phyloP scores from a whole-genome alignment of 2,329 filamentous ascomycete species.

The Beauveria sp. region DNA sequence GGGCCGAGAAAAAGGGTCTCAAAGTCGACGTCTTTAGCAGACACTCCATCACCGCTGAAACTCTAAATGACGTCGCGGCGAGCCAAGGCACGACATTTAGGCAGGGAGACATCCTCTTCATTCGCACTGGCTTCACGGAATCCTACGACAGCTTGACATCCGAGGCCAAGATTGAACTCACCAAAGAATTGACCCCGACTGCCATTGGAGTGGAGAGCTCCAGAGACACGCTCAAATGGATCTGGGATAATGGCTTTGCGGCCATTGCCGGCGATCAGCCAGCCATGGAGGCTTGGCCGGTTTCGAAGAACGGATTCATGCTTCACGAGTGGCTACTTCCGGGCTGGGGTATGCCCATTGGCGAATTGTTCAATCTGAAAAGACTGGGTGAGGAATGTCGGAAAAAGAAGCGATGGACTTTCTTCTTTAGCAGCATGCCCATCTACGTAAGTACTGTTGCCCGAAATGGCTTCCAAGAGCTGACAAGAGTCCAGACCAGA shows the following conservation, averaged over 20 bases:
- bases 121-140: conserved; percentile 44
- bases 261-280: conserved; percentile 51
- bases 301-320: conserved; percentile 23
- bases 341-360: conserved; percentile 45
- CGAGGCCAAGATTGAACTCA: conserved; percentile 29
- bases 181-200: conserved; percentile 22
- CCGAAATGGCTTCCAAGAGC: background rate
- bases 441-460: conserved; percentile 20
- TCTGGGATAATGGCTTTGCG: conserved; percentile 48
- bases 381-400: conserved; percentile 26
- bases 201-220: conserved; percentile 39
- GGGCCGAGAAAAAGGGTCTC: conserved; percentile 30
- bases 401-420: conserved; percentile 27
- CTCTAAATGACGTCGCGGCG: conserved; percentile 35
- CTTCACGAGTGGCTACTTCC: conserved; percentile 39
- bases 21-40: conserved; percentile 32
- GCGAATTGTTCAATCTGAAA: conserved; percentile 41
- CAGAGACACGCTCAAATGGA: conserved; percentile 43
- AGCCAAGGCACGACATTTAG: conserved; percentile 35
- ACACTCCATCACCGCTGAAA: conserved; percentile 33
- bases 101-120: conserved; percentile 48
- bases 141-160: conserved; percentile 31
- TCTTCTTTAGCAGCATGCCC: conserved; percentile 33
- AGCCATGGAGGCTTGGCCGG: conserved; percentile 42
- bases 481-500: conserved; percentile 18